Percentiles rank a stretch among this genome's conserved stretches.
phyloP scores from a whole-genome alignment of 2,329 filamentous ascomycete species.

The Curvularia sp. region DNA sequence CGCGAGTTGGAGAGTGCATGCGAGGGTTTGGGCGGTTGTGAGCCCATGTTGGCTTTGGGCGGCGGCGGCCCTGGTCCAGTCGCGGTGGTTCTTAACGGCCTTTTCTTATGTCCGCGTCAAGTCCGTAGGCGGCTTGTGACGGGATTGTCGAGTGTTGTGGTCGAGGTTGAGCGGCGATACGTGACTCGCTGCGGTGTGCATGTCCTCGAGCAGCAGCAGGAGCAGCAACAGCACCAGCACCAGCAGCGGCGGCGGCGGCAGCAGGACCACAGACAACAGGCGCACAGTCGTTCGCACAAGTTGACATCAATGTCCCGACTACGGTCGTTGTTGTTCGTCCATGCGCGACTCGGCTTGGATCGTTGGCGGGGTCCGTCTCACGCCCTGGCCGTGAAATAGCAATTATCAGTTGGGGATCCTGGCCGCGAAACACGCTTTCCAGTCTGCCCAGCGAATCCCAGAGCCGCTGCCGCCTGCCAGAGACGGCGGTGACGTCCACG shows the following conservation, averaged over 20 bases:
- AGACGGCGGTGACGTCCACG: conserved; percentile 6
- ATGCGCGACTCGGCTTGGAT: conserved; percentile 28
- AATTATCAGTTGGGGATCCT: conserved; percentile 39
- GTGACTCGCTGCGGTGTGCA: conserved; percentile 30
- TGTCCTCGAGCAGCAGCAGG: conserved; percentile 19
- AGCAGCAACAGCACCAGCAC: background rate
- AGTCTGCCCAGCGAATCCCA: conserved; percentile 27
- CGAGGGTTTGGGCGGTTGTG: conserved; percentile 32
- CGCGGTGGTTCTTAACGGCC: conserved; percentile 3
- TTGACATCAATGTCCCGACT: conserved; percentile 13
- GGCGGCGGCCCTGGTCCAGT: conserved; percentile 7
- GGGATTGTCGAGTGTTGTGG: conserved; percentile 9
- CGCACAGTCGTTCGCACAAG: conserved; percentile 13
- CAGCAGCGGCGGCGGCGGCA: conserved; percentile 1
- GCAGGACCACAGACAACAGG: background rate
- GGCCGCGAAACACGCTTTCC: conserved; percentile 19
- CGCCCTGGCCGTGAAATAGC: conserved; percentile 29
- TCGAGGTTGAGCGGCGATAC: conserved; percentile 25
- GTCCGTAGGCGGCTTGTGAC: conserved; percentile 3
- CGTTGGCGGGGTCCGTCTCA: conserved; percentile 34
- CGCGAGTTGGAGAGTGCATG: conserved; percentile 38
- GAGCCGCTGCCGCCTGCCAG: conserved; percentile 15
- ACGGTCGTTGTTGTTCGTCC: conserved; percentile 28
- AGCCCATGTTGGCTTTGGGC: conserved; percentile 32
- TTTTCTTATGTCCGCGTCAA: conserved; percentile 4